Base-by-base conservation (phyloP, 495 filamentous ascomycete species). In the Lophium mytilinum region DNA sequence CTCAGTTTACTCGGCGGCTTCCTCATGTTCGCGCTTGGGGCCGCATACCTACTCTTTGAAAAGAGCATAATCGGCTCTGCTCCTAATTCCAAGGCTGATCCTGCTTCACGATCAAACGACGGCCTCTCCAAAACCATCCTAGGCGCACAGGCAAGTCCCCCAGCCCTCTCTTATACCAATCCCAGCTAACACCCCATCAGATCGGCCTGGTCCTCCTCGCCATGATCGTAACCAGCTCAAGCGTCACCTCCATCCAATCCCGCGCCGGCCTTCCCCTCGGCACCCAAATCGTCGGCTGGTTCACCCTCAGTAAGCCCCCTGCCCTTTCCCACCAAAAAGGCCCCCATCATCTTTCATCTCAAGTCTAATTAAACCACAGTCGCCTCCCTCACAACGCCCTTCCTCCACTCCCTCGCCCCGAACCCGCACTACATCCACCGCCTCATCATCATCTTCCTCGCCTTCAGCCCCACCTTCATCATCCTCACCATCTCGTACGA, bases 401-500 rank as follows among this genome's bases (percentile, higher is more conserved):
- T 93, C 66, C 75, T 89, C 15, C 86, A 99, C 66, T 80, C 85
- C 48, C 64, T 95, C 11, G 83, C 86, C 50, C 87, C 91, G 4
- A 91, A 90, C 69, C 87, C 77, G 59, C 82, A 96, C 72, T 96
- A 96, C 66, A 78, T 97, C 58, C 92, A 97, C 69, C 83, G 91
- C 35, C 76, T 97, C 14, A 76, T 92, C 66, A 80, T 95, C 60
- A 80, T 97, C 39, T 99, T 97, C 76, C 78, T 99, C 41, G 88
- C 91, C 11, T 97, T 95, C 66, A 85, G 90, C 0, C 94, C 94
- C 0, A 85, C 85, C 10, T 99, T 99, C 68, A 87, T 99, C 67
- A 87, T 97, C 63, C 85, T 99, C 57, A 95, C 90, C 21, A 97
- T 96, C 69, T 95, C 90, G 15, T 99, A 95, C 76, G 94, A 99